A percentile compares a stretch with the other conserved stretches of the same genome.
These are phyloP conservation scores for Claviceps arundinis DNA, from an alignment of 2,329 filamentous ascomycete species.

Conservation along the genomic window DNA sequence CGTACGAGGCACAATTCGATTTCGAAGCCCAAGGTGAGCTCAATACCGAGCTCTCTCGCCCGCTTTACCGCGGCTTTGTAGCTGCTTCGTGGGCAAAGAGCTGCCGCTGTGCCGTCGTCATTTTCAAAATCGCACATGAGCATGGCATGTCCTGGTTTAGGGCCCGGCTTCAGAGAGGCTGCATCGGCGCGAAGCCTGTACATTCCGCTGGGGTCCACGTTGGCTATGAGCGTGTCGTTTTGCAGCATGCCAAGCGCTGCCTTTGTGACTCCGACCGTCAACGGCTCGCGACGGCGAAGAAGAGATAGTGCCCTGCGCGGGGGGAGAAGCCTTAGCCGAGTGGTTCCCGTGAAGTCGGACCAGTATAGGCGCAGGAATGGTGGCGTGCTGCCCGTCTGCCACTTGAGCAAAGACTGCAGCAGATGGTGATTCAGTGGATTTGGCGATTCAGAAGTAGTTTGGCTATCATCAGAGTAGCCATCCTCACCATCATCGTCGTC, in stretches of 20 bases:
- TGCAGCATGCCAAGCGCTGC: slow-evolving; percentile 55
- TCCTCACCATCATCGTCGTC: not conserved
- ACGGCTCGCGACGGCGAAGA: slow-evolving; percentile 28
- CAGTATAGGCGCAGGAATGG: slow-evolving; percentile 60
- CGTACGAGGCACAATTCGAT: slow-evolving; percentile 65
- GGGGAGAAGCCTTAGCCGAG: slow-evolving; percentile 55
- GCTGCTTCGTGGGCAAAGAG: slow-evolving; percentile 51
- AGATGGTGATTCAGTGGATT: not conserved
- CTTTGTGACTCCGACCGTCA: slow-evolving; percentile 47
- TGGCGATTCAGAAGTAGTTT: too few species aligned
- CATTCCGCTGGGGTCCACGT: slow-evolving; percentile 46
- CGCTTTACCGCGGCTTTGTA: slow-evolving; percentile 41
- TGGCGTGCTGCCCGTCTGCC: not conserved
- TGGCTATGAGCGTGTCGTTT: slow-evolving; percentile 44
- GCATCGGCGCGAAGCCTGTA: slow-evolving; percentile 56
- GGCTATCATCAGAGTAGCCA: too few species aligned
- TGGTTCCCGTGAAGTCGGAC: slow-evolving; percentile 62
- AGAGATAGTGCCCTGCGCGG: slow-evolving; percentile 39
- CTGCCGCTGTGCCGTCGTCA: slow-evolving; percentile 34
- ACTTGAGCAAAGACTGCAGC: not conserved
- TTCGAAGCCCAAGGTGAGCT: slow-evolving; percentile 64
- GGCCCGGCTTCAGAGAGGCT: slow-evolving; percentile 44
- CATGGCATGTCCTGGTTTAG: slow-evolving; percentile 46
- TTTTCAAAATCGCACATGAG: slow-evolving; percentile 55
- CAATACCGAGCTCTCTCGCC: slow-evolving; percentile 38